Evolutionary conservation across 2,329 filamentous ascomycete species (phyloP).

Genomic region (Delphinella strobiligena): DNA sequence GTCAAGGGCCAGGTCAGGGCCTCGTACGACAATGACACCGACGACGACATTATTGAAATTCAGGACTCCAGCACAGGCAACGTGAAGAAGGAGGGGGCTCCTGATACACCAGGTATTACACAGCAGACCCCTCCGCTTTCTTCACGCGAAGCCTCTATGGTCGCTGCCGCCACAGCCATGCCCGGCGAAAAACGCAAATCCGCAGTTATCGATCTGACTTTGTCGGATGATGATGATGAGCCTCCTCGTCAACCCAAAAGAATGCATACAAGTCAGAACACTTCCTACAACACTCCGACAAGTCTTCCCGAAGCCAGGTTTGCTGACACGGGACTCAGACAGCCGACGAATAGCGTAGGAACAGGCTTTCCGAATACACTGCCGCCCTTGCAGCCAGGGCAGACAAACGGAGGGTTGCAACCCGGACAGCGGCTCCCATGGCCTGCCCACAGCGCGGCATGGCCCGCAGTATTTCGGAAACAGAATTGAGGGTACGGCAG

Average conservation of each 20-base stretch:
- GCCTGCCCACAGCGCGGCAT: background rate
- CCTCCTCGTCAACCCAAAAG: conserved; percentile 22
- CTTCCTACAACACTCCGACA: conserved; percentile 11
- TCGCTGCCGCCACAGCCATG: conserved; percentile 19
- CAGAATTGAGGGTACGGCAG: background rate
- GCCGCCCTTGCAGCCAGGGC: conserved; percentile 13
- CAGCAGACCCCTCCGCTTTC: conserved; percentile 33
- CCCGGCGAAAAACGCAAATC: conserved; percentile 31
- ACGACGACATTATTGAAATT: conserved; percentile 34
- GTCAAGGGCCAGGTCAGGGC: conserved; percentile 18
- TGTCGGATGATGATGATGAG: conserved; percentile 36
- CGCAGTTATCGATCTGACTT: conserved; percentile 37
- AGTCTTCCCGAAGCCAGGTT: conserved; percentile 10
- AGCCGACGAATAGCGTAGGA: conserved; percentile 11
- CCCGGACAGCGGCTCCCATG: conserved; percentile 6
- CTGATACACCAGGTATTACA: conserved; percentile 19
- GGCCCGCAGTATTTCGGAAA: background rate
- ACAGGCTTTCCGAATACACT: conserved; percentile 7
- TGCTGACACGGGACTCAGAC: conserved; percentile 11
- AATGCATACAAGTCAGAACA: conserved; percentile 14
- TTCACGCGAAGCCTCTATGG: conserved; percentile 28
- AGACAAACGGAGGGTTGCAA: conserved; percentile 8
- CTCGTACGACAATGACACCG: conserved; percentile 26
- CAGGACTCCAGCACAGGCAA: conserved; percentile 24
- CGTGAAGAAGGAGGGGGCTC: conserved; percentile 27